These are phyloP conservation scores for Arthrobotrys conoides DNA, from an alignment of 2,329 filamentous ascomycete species.

Conservation along the genomic window DNA sequence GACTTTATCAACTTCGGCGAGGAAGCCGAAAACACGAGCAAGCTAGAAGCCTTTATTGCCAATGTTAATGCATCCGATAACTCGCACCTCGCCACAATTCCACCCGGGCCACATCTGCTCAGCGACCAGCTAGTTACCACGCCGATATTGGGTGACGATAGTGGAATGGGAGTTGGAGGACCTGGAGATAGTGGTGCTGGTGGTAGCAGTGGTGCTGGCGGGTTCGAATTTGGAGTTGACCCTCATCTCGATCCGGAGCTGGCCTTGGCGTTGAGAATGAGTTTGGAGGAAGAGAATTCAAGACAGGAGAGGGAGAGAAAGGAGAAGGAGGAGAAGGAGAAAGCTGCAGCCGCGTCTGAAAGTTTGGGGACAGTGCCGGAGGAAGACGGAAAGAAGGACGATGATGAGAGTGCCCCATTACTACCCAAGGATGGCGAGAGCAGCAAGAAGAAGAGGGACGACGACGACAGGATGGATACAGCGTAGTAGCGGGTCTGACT, in stretches of 20 bases:
- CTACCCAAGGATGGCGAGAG: slow-evolving; percentile 76
- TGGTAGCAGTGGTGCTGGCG: slow-evolving; percentile 72
- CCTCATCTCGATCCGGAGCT: slow-evolving; percentile 92
- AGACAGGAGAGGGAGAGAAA: slow-evolving; percentile 87
- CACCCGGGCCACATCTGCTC: slow-evolving; percentile 89
- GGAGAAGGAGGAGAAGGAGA: slow-evolving; percentile 79
- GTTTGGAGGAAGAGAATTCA: slow-evolving; percentile 97
- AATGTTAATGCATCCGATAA: slow-evolving; percentile 92
- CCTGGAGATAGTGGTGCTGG: slow-evolving; percentile 68
- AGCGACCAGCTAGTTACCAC: slow-evolving; percentile 92
- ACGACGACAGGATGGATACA: slow-evolving; percentile 89
- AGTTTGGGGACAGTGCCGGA: slow-evolving; percentile 84
- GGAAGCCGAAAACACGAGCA: slow-evolving; percentile 87
- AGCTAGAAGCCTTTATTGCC: slow-evolving; percentile 93
- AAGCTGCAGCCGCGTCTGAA: slow-evolving; percentile 69
- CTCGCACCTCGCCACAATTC: slow-evolving; percentile 90
- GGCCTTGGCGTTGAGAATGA: slow-evolving; percentile 94
- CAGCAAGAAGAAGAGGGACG: slow-evolving; percentile 70
- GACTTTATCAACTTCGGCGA: slow-evolving; percentile 97
- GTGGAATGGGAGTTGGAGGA: slow-evolving; percentile 73
- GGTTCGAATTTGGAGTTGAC: slow-evolving; percentile 86
- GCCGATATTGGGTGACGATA: slow-evolving; percentile 89
- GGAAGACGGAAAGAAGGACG: slow-evolving; percentile 68
- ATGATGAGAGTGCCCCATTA: slow-evolving; percentile 76
- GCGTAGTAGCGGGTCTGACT: slow-evolving; percentile 71